Evolutionary conservation across 2,329 filamentous ascomycete genomes (phyloP).

Genomic region (Aspergillus sp.): DNA sequence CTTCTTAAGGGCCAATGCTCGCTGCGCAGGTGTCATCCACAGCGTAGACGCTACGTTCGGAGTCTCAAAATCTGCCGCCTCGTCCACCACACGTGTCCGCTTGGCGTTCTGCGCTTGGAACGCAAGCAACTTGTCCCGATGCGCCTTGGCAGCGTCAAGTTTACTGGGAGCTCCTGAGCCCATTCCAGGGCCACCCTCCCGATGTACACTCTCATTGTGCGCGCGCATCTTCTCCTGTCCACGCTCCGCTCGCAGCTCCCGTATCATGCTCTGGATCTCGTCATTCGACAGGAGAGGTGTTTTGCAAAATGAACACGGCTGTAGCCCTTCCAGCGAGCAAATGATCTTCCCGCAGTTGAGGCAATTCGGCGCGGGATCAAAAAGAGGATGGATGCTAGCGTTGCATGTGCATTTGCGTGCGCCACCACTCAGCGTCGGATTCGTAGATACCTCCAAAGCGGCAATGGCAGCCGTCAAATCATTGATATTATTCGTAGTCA

Average conservation of each 20-base stretch:
- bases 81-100: slow-evolving; percentile 81
- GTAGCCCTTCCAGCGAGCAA: slow-evolving; percentile 89
- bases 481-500: slow-evolving; percentile 52
- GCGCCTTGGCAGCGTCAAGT: slow-evolving; percentile 69
- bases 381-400: slow-evolving; percentile 80
- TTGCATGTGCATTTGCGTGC: slow-evolving; percentile 78
- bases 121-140: slow-evolving; percentile 75
- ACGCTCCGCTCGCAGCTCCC: slow-evolving; percentile 78
- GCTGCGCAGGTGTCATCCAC: slow-evolving; percentile 82
- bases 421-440: slow-evolving; percentile 68
- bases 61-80: slow-evolving; percentile 74
- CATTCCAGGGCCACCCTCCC: slow-evolving; percentile 37
- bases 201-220: slow-evolving; percentile 62
- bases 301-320: slow-evolving; percentile 90
- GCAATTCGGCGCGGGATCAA: slow-evolving; percentile 92
- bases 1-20: slow-evolving; percentile 77
- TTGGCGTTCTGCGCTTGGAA: slow-evolving; percentile 86
- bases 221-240: slow-evolving; percentile 82
- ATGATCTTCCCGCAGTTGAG: slow-evolving; percentile 91
- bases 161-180: slow-evolving; percentile 50
- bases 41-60: slow-evolving; percentile 65
- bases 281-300: slow-evolving; percentile 68
- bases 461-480: slow-evolving; percentile 78
- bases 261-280: slow-evolving; percentile 84
- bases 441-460: slow-evolving; percentile 86